Evolutionary conservation across 192 early-diverging fungal species (phyloP), one percentile per base, ranked within the genome.

Genomic region (Oehlia diaphana): DNA sequence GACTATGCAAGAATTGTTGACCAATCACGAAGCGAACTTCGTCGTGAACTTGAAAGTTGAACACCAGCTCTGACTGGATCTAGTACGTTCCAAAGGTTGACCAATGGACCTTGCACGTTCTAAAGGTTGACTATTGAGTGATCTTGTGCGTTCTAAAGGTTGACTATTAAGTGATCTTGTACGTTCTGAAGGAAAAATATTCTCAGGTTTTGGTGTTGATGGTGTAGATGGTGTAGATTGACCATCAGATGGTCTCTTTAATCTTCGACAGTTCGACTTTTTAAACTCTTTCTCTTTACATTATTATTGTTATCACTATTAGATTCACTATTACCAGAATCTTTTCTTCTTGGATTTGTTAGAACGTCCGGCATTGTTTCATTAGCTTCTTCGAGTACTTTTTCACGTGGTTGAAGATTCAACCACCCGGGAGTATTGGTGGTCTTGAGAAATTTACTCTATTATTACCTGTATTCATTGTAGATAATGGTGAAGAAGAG

Each of bases 381-480:
- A 35, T 35, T 35, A 35, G 61, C 39, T 42, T 42, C 6, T 42
- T 23, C 19, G 26, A 12, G 61, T 61, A 39, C n/a, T 19, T 49
- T 58, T 61, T 35, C 49, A 31, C 31, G 47, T 3, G 23, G 8
- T 26, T 28, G 16, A 37, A 47, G 49, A 14, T 58, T 74, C 23
- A 76, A 44, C 74, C 74, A 76, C 13, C 37, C 62, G n/a, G 58
- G 10, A 23, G 74, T 39, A 76, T 26, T 26, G 58, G 61, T 12
- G 74, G n/a, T 21, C 72, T n/a, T 19, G 53, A 16, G 4, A 53
- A 53, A 53, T 14, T 53, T 53, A 14, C 16, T 16, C 50, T 35
- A 61, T 31, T 61, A 3, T 35, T 35, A 35, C n/a, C 39, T 3
- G 21, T 23, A 44, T 39, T 31, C 39, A 13, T 47, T 49, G 71